phyloP scores from a whole-genome alignment of 768 basidiomycete species.

The Amanita jacksonii region DNA sequence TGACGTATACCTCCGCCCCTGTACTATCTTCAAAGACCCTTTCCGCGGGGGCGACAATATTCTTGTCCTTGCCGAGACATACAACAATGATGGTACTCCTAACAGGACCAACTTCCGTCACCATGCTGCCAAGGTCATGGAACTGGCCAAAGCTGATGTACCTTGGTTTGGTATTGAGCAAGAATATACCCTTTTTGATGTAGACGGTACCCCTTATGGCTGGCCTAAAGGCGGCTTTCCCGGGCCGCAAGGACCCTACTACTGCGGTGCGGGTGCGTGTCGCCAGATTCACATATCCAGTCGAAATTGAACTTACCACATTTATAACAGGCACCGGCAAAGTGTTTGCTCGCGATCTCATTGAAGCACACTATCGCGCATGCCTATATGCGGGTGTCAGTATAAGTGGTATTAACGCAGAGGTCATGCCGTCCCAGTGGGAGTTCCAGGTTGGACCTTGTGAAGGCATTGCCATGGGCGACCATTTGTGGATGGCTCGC shows the following conservation, averaged over 20 bases:
- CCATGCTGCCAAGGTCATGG: conserved; percentile 92
- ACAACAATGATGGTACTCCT: conserved; percentile 98
- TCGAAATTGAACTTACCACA: conserved; percentile 13
- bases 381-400: conserved; percentile 93
- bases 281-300: background rate
- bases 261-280: conserved; percentile 94
- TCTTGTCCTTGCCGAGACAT: conserved; percentile 92
- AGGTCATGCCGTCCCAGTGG: conserved; percentile 99
- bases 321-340: conserved; percentile 71
- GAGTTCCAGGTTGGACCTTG: conserved; percentile 99
- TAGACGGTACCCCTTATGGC: conserved; percentile 82
- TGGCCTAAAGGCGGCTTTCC: conserved; percentile 99
- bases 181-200: conserved; percentile 96
- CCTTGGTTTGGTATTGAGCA: conserved; percentile 99
- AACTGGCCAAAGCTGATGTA: conserved; percentile 63
- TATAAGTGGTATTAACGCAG: conserved; percentile 99
- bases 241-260: conserved; percentile 98
- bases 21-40: conserved; percentile 96
- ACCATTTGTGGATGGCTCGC: conserved; percentile 99
- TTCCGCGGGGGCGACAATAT: conserved; percentile 99
- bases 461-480: conserved; percentile 96
- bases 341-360: conserved; percentile 96
- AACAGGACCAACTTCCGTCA: conserved; percentile 96
- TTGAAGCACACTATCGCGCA: conserved; percentile 98
- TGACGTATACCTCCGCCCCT: conserved; percentile 96